These are phyloP conservation scores for Russula vinacea DNA, from an alignment of 768 basidiomycete species.

Conservation along the genomic window DNA sequence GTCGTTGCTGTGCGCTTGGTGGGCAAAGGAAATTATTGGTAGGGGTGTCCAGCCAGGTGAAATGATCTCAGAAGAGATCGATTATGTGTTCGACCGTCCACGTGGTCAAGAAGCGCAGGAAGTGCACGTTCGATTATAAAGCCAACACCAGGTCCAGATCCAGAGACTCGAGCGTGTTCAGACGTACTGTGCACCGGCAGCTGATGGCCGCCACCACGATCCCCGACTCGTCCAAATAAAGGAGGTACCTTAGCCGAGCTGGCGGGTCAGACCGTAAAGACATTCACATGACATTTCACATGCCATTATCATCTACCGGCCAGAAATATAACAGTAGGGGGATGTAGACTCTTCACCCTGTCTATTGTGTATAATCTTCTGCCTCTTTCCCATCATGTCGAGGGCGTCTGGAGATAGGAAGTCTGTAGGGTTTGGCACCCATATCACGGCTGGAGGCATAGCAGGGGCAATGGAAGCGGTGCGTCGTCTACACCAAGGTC, in stretches of 20 bases:
- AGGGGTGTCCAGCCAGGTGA: no score
- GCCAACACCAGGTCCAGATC: no score
- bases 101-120: no score
- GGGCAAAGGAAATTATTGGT: no score
- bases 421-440: conserved; percentile 79
- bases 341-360: neutral
- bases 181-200: no score
- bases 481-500: conserved; percentile 34
- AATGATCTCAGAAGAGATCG: no score
- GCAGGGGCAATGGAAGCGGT: conserved; percentile 94
- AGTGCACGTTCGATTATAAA: no score
- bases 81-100: no score
- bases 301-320: neutral
- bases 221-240: neutral
- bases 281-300: neutral
- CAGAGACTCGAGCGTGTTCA: no score
- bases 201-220: no score
- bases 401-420: conserved; percentile 51
- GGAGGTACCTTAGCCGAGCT: neutral
- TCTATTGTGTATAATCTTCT: neutral
- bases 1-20: no score
- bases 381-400: conserved; percentile 12
- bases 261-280: neutral
- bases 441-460: conserved; percentile 91
- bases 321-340: neutral